Evolutionary conservation across 2,329 filamentous ascomycete species (phyloP).

Genomic region (Penicillium thymicola): DNA sequence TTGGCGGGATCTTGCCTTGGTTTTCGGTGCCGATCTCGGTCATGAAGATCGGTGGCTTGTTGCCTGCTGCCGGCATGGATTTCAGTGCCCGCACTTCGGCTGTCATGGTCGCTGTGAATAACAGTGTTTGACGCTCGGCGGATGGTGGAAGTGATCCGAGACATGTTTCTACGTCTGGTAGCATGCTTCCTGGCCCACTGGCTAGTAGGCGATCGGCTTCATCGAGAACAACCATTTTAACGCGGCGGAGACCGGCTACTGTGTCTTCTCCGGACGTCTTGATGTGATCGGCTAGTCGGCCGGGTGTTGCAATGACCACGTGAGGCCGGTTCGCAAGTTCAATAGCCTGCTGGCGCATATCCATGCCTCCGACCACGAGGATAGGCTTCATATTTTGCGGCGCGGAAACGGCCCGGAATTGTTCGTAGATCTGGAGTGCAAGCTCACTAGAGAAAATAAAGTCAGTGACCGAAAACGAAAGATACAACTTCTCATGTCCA

Average conservation of each 20-base stretch:
- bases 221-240: constrained; percentile 85
- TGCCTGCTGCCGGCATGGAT: constrained; percentile 65
- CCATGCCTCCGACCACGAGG: constrained; percentile 86
- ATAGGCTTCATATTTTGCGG: constrained; percentile 82
- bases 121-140: constrained; percentile 77
- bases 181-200: constrained; percentile 75
- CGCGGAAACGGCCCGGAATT: constrained; percentile 88
- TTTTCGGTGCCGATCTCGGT: constrained; percentile 73
- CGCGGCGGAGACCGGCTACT: constrained; percentile 72
- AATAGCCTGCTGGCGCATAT: constrained; percentile 89
- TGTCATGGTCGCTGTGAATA: constrained; percentile 95
- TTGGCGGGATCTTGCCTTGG: constrained; percentile 73
- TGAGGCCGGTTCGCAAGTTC: constrained; percentile 79
- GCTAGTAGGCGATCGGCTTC: constrained; percentile 88
- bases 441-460: constrained; percentile 64
- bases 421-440: constrained; percentile 92
- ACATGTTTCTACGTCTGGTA: constrained; percentile 90
- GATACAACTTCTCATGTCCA: background rate
- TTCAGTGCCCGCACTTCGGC: constrained; percentile 86
- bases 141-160: constrained; percentile 76
- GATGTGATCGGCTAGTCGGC: constrained; percentile 90
- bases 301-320: constrained; percentile 90
- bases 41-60: constrained; percentile 75
- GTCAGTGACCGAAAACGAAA: background rate
- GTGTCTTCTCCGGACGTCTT: constrained; percentile 88